Percentiles rank a stretch among this genome's conserved stretches.
Conservation (phyloP, 2,329 filamentous ascomycete species). For the Seiridium cupressi region DNA sequence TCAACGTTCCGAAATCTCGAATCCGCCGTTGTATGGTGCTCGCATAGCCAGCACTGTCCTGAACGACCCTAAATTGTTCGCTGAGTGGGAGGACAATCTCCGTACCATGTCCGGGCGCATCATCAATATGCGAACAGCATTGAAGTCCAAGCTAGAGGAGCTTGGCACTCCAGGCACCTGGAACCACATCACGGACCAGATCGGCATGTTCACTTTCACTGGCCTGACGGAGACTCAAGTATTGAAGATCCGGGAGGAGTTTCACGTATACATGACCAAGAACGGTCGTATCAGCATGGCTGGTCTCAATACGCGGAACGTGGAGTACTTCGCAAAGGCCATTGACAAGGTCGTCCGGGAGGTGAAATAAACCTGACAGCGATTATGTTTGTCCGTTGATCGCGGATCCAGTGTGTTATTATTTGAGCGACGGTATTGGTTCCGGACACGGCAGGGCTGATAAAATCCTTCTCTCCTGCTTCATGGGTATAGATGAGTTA, state of each 20-base stretch:
- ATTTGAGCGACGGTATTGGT: background rate
- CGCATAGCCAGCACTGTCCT: slow-evolving; percentile 82
- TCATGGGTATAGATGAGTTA: slow-evolving; percentile 5
- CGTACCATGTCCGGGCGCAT: slow-evolving; percentile 94
- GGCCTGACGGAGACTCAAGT: slow-evolving; percentile 75
- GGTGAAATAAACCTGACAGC: slow-evolving; percentile 15
- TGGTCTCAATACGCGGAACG: slow-evolving; percentile 87
- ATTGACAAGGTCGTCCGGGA: slow-evolving; percentile 79
- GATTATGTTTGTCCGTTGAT: background rate
- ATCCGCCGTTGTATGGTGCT: slow-evolving; percentile 92
- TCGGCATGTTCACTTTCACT: slow-evolving; percentile 98
- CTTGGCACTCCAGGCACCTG: slow-evolving; percentile 85
- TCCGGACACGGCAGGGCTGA: background rate
- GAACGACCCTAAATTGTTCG: slow-evolving; percentile 78
- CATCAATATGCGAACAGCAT: slow-evolving; percentile 79
- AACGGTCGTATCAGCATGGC: slow-evolving; percentile 99
- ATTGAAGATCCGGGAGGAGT: slow-evolving; percentile 63
- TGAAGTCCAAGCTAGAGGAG: slow-evolving; percentile 79
- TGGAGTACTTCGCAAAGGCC: slow-evolving; percentile 90
- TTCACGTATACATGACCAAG: slow-evolving; percentile 91
- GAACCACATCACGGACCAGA: slow-evolving; percentile 98
- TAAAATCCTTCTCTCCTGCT: background rate
- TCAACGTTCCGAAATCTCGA: slow-evolving; percentile 96
- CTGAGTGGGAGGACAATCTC: slow-evolving; percentile 90
- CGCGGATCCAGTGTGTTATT: background rate